Evolutionary conservation across 2,329 filamentous ascomycete genomes (phyloP), one percentile per base, ranked within the genome.

Genomic region (Colletotrichum incanum): DNA sequence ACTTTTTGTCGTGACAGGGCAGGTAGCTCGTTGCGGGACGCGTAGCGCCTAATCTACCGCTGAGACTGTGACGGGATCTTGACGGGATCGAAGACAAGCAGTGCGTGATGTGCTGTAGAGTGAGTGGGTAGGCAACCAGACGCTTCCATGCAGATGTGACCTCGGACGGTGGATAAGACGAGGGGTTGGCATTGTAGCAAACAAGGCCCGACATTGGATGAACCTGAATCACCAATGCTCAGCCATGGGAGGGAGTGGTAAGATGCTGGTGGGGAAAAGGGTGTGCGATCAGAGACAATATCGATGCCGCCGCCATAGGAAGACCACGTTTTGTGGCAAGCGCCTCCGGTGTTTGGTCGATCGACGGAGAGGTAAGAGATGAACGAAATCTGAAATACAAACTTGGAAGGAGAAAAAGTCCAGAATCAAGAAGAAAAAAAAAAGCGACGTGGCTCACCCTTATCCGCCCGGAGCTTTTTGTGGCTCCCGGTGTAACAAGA

Each of bases 271-370:
- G 58, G 58, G 41, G 64, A 43, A 63, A 62, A 28, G 64, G 68
- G 56, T 39, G 58, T 71, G 65, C 26, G 50, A 41, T 16, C 49
- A 71, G 65, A 62, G 43, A 67, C 68, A 54, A 49, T 34, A 49
- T 61, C 37, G 43, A 71, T 62, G 56, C 34, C 65, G 47, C 28
- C 47, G 47, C 47, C 28, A 28, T 45, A 47, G 52, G 20, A 58
- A 49, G 68, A 31, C 65, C 69, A 71, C 69, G 69, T 72, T 72
- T 64, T 72, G 65, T 69, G 69, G 59, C 65, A 45, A 55, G 65
- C 65, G 65, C 39, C 58, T 60, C 49, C 23, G 28, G 16, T 55
- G 39, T 47, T 39, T 39, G 45, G 26, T 23, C 23, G 65, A 67
- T 63, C 65, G 55, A n/a, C 65, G 23, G 20, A 61, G 45, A n/a